Evolutionary conservation across 805 yeast species (phyloP), one percentile per base, ranked within the genome.

Genomic region (Starmerella sp.): DNA sequence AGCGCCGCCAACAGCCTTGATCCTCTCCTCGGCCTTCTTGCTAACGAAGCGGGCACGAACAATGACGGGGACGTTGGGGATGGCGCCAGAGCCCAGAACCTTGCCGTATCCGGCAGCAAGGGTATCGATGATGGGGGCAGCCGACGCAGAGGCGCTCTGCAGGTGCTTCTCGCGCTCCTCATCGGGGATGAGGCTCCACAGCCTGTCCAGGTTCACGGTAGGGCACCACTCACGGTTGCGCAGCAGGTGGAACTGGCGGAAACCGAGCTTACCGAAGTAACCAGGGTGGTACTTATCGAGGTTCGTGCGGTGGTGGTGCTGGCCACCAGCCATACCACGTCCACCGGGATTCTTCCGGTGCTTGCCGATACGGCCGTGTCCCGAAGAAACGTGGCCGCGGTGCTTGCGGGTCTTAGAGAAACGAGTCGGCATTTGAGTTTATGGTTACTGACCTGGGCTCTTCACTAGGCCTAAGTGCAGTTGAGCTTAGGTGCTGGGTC

Each of bases 311-410:
- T 93, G 98, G 80, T 93, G 99, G 79, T 91, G 97, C 80, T 82
- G 91, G 88, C 99, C 99, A 91, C 99, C 99, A 76, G 99, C 99
- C 90, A 80, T 91, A 93, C 99, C 99, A 81, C 97, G 90, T 81
- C 98, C 98, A 93, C 98, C 98, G 67, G 98, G 97, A 73, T 86
- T 93, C 95, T 93, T 93, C 89, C 98, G 90, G 95, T 93, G 98
- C 86, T 93, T 93, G 80, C 99, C 99, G 78, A 93, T 80, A 84
- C 99, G 95, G 86, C 98, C 98, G 78, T 91, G 84, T 87, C 98
- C 98, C 95, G 97, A 97, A 75, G 97, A 87, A 78, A 93, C 97
- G 95, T 93, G 84, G 81, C 99, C 99, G 86, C 99, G 89, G 86
- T 88, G 96, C 83, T 93, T 93, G 86, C 99, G 89, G 79, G 97